Evolutionary conservation across 495 filamentous ascomycete species (phyloP).

Genomic region (Neurospora hispaniola): DNA sequence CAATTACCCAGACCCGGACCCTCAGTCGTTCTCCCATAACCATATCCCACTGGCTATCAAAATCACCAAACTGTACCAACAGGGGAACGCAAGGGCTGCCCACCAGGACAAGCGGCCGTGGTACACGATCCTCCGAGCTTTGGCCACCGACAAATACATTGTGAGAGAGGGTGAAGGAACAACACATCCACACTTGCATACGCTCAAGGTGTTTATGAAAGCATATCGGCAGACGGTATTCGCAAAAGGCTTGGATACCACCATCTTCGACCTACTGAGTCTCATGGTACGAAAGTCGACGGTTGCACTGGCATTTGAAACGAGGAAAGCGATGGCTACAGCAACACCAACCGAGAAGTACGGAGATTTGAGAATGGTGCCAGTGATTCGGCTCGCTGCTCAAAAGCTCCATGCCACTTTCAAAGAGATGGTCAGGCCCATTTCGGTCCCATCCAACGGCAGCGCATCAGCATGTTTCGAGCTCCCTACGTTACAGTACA

Average conservation of each 20-base stretch:
- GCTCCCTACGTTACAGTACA: conserved; percentile 10
- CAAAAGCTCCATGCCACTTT: background rate
- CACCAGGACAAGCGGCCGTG: conserved; percentile 12
- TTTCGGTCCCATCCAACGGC: background rate
- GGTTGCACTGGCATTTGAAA: background rate
- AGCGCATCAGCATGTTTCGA: background rate
- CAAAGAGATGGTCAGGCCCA: background rate
- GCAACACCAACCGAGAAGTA: background rate
- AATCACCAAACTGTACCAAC: conserved; percentile 11
- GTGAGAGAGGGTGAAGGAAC: background rate
- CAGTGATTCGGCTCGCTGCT: background rate
- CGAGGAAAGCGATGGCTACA: background rate
- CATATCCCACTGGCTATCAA: conserved; percentile 11
- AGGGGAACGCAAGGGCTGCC: background rate
- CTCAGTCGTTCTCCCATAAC: background rate
- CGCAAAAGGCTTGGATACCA: conserved; percentile 8
- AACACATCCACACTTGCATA: conserved; percentile 4
- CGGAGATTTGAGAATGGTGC: conserved; percentile 4
- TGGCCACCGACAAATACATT: conserved; percentile 11
- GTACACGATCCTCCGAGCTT: conserved; percentile 16
- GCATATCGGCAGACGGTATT: conserved; percentile 5
- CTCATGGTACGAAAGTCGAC: conserved; percentile 12
- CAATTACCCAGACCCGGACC: background rate
- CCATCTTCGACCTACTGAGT: conserved; percentile 13
- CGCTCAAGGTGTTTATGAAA: conserved; percentile 12